phyloP scores from a whole-genome alignment of 352 stramenopile genomes.

The Globisporangium radiosum region DNA sequence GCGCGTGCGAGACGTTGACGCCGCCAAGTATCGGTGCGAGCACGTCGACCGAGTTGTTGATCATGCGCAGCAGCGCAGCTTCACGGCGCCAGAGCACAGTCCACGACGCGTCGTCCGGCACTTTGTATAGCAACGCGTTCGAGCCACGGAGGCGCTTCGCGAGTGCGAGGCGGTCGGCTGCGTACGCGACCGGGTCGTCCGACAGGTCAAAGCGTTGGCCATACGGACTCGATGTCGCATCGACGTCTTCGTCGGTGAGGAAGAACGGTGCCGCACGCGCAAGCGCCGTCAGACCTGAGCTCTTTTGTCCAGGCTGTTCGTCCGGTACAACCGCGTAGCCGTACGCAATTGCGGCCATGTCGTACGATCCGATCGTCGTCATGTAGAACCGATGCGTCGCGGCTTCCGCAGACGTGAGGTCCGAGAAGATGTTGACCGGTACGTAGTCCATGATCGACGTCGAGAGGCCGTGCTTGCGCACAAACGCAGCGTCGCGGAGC shows the following conservation, averaged over 20 bases:
- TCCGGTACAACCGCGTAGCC: conserved; percentile 51
- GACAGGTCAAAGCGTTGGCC: conserved; percentile 55
- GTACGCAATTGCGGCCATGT: conserved; percentile 82
- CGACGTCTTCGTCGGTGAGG: conserved; percentile 50
- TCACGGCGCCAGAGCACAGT: conserved; percentile 50
- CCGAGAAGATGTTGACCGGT: conserved; percentile 73
- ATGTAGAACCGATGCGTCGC: conserved; percentile 63
- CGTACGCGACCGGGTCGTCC: conserved; percentile 46
- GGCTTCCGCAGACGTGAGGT: conserved; percentile 30
- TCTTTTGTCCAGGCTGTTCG: conserved; percentile 45
- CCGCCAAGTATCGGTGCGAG: conserved; percentile 46
- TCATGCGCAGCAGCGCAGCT: conserved; percentile 24
- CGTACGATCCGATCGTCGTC: conserved; percentile 59
- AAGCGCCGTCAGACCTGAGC: conserved; percentile 25
- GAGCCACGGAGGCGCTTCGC: conserved; percentile 34
- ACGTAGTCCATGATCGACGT: conserved; percentile 87
- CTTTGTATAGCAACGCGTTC: conserved; percentile 19
- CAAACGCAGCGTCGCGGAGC: conserved; percentile 47
- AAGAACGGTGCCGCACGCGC: conserved; percentile 49
- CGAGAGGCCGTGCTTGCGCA: conserved; percentile 40
- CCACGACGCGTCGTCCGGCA: conserved; percentile 50
- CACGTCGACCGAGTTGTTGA: conserved; percentile 30
- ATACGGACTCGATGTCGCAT: conserved; percentile 38
- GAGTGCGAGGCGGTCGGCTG: conserved; percentile 44
- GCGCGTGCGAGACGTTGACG: conserved; percentile 54